These are phyloP conservation scores for Grammothele lineata DNA, from an alignment of 768 basidiomycete species.

Conservation along the genomic window DNA sequence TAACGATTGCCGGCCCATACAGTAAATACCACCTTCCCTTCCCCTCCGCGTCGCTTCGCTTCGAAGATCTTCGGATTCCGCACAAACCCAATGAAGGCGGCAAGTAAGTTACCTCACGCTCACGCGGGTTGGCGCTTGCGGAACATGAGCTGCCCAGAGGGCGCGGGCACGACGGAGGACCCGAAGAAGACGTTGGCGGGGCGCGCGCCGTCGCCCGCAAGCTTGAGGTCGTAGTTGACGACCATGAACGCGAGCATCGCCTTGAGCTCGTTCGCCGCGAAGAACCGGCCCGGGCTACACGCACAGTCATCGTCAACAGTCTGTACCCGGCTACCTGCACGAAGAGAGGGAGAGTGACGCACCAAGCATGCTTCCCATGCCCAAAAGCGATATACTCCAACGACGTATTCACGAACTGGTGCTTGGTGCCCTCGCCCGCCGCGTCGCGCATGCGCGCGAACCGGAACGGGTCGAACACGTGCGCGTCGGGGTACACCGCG, in stretches of 20 bases:
- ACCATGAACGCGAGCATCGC: constrained; percentile 28
- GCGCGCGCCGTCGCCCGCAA: constrained; percentile 3
- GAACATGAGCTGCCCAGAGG: background rate
- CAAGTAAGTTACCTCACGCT: too few relatives aligned
- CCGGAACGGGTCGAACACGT: constrained; percentile 39
- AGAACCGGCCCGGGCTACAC: constrained; percentile 32
- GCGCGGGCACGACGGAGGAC: background rate
- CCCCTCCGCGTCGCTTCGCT: too few relatives aligned
- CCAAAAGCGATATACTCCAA: constrained; percentile 13
- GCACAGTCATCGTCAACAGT: background rate
- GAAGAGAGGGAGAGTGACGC: background rate
- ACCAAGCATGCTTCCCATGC: constrained; percentile 17
- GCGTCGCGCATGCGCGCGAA: constrained; percentile 24
- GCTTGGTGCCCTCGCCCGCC: constrained; percentile 12
- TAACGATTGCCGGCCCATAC: too few relatives aligned
- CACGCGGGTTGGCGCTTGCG: background rate
- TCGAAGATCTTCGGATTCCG: too few relatives aligned
- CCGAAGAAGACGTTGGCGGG: background rate
- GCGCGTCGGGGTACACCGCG: constrained; percentile 29
- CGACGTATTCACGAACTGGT: constrained; percentile 11
- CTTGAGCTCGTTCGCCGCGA: constrained; percentile 30
- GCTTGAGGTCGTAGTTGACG: constrained; percentile 28
- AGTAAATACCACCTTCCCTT: too few relatives aligned
- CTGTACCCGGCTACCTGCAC: too few relatives aligned
- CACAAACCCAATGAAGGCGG: too few relatives aligned